phyloP scores from a whole-genome alignment of 1,284 basidiomycete species.

The Coriolopsis trogii region DNA sequence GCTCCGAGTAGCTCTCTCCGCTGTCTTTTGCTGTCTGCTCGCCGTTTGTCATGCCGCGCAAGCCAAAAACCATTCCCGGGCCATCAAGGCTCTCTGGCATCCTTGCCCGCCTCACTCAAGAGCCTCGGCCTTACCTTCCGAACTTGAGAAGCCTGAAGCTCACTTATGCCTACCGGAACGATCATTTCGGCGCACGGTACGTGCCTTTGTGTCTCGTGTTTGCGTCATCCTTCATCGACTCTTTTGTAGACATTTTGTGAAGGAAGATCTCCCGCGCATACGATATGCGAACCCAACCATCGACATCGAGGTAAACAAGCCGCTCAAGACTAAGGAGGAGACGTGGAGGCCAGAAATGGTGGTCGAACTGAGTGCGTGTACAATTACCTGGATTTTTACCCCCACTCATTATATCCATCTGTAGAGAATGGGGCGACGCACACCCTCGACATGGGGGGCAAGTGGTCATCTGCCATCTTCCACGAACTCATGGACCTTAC shows the following conservation, averaged over 20 bases:
- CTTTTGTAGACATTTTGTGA: constrained; percentile 79
- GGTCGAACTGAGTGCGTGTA: constrained; percentile 60
- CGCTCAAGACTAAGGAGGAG: constrained; percentile 54
- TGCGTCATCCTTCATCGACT: too few species aligned
- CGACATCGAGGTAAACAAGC: constrained; percentile 56
- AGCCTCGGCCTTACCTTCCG: constrained; percentile 57
- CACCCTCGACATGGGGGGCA: constrained; percentile 58
- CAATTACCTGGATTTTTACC: neutral
- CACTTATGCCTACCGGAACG: constrained; percentile 62
- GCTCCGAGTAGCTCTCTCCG: too few species aligned
- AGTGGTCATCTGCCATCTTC: constrained; percentile 68
- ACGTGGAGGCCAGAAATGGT: constrained; percentile 60
- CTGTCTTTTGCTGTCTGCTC: too few species aligned
- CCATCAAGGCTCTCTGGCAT: constrained; percentile 60
- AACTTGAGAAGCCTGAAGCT: constrained; percentile 57
- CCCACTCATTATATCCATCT: neutral
- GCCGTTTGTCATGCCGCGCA: constrained; percentile 43
- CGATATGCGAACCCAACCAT: constrained; percentile 70
- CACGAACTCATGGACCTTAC: constrained; percentile 69
- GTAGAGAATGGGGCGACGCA: constrained; percentile 56
- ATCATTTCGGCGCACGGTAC: constrained; percentile 73
- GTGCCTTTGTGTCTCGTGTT: too few species aligned
- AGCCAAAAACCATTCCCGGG: constrained; percentile 48
- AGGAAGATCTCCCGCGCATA: constrained; percentile 74
- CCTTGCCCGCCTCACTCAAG: constrained; percentile 51